Evolutionary conservation across 2,329 filamentous ascomycete genomes (phyloP), one percentile per base, ranked within the genome.

Genomic region (Zymoseptoria tritici): DNA sequence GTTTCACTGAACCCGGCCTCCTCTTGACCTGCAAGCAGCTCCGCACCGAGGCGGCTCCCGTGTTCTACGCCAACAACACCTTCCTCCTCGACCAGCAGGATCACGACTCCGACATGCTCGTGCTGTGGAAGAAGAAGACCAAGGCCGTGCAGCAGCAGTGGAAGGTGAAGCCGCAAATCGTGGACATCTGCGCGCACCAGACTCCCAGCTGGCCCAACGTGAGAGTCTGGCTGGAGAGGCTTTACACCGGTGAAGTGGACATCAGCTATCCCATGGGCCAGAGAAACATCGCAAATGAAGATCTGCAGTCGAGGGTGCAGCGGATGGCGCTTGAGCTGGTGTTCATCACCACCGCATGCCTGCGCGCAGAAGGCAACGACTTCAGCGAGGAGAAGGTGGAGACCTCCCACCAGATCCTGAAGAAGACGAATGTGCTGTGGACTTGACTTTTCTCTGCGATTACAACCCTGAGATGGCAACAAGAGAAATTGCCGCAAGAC

Each of bases 11-110:
- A 36, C 50, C 56, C 52, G 29, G n/a, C 29, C 31, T 52, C n/a
- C 50, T 57, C 13, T 24, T 26, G 9, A 52, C 56, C 9, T 52
- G 50, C 56, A 57, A 57, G 56, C 29, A 49, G 20, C 52, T 57
- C 36, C 36, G 56, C 8, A 20, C 5, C 9, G 56, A 57, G n/a
- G 26, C 50, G n/a, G 13, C 19, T 8, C 19, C 56, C 9, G 49
- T 57, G 16, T 57, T 52, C 46, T 56, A 56, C 49, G 13, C 26
- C 16, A 26, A 42, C 24, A 56, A 56, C 31, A 11, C 52, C 7
- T 56, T 52, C 29, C 11, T 20, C 11, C 46, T 36, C 53, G 21
- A 19, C 13, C 20, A 22, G 9, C n/a, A 24, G n/a, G 46, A 19
- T 16, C 51, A 26, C 55, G 16, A 57, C 31, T 52, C 55, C 3